A percentile compares a stretch with the other conserved stretches of the same genome.
Evolutionary conservation across 148 eudicot genomes (phyloP).

Genomic region (Camellia sinensis): DNA sequence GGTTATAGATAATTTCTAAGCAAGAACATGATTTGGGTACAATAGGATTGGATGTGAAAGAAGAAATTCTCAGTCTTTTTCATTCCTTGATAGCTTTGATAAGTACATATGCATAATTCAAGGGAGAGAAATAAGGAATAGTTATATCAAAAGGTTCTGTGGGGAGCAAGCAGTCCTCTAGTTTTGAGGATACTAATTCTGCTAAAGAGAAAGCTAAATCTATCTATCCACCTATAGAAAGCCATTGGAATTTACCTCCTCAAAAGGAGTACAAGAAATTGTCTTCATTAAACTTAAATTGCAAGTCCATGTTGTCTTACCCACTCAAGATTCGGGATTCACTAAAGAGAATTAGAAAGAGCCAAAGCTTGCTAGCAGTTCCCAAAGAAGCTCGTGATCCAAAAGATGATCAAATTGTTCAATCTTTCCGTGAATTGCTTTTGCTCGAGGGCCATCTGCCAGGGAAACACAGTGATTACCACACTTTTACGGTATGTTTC

Average conservation of each 20-base stretch:
- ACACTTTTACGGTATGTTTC: constrained; percentile 43
- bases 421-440: constrained; percentile 43
- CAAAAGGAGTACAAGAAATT: constrained; percentile 9
- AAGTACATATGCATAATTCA: constrained; percentile 19
- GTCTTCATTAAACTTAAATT: background rate
- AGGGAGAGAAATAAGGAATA: constrained; percentile 22
- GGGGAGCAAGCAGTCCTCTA: constrained; percentile 3
- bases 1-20: background rate
- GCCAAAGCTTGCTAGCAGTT: constrained; percentile 15
- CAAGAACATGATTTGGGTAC: background rate
- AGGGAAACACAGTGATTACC: constrained; percentile 35
- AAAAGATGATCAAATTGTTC: constrained; percentile 43
- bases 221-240: constrained; percentile 24
- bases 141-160: constrained; percentile 1
- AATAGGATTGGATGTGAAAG: background rate
- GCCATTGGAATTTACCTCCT: constrained; percentile 21
- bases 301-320: constrained; percentile 9
- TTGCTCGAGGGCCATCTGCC: constrained; percentile 30
- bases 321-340: constrained; percentile 15
- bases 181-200: constrained; percentile 1
- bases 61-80: background rate
- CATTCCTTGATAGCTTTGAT: background rate
- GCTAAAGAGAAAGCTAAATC: constrained; percentile 14
- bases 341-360: constrained; percentile 2
- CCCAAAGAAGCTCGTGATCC: constrained; percentile 32